Conservation (phyloP, 805 yeast genomes). For the Zygoascus tannicola region DNA sequence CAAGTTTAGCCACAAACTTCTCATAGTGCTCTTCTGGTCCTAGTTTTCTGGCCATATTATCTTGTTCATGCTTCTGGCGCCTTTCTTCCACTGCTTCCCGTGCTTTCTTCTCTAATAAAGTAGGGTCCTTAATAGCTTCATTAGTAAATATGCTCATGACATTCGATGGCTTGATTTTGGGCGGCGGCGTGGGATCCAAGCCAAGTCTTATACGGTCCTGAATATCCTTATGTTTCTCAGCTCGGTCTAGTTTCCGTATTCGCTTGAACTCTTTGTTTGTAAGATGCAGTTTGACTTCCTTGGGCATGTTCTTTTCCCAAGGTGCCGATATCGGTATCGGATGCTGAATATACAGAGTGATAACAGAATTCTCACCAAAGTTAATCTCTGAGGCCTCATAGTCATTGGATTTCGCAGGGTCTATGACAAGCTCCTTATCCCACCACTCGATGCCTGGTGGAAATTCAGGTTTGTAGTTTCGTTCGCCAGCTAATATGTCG, state of each 20-base stretch:
- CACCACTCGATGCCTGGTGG: constrained; percentile 85
- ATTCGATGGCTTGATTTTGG: constrained; percentile 77
- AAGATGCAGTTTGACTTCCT: constrained; percentile 42
- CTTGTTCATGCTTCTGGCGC: constrained; percentile 43
- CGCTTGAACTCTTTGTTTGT: constrained; percentile 73
- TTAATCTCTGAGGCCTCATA: constrained; percentile 5
- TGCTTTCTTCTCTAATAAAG: constrained; percentile 69
- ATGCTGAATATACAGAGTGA: constrained; percentile 70
- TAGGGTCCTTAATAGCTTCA: constrained; percentile 83
- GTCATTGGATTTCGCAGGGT: constrained; percentile 27
- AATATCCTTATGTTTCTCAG: constrained; percentile 50
- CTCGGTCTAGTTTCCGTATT: constrained; percentile 60
- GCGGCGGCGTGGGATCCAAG: constrained; percentile 76
- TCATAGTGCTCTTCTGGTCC: constrained; percentile 47
- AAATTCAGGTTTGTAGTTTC: constrained; percentile 34
- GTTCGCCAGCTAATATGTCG: constrained; percentile 47
- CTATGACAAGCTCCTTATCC: constrained; percentile 53
- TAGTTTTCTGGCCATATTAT: constrained; percentile 54
- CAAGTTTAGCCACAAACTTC: constrained; percentile 39
- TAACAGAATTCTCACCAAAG: constrained; percentile 37
- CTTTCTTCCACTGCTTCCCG: constrained; percentile 59
- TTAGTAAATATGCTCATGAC: constrained; percentile 79
- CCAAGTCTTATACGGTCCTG: constrained; percentile 78
- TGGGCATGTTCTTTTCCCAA: constrained; percentile 40
- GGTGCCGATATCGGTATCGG: constrained; percentile 60